phyloP scores from a whole-genome alignment of 176 grass and related monocot species.

The Oryza punctata region DNA sequence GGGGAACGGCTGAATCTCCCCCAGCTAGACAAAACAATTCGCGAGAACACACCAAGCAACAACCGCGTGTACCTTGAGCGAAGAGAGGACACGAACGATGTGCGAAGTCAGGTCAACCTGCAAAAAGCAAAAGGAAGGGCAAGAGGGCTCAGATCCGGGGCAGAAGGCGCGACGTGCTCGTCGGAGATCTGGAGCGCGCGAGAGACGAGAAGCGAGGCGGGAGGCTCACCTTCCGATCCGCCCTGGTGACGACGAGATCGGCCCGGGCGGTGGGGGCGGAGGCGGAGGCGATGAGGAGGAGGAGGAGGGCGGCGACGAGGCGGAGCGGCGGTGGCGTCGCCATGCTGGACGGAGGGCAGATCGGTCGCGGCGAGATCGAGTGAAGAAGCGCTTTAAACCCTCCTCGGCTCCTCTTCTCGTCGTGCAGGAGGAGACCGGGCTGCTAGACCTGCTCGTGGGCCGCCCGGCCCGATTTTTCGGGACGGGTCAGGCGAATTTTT shows the following conservation, averaged over 20 bases:
- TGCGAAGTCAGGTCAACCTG: slow-evolving; percentile 97
- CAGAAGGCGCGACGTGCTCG: background rate
- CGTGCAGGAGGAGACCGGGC: no score
- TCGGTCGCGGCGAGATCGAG: slow-evolving; percentile 36
- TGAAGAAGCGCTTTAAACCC: slow-evolving; percentile 52
- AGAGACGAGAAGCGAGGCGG: background rate
- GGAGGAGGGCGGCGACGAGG: slow-evolving; percentile 16
- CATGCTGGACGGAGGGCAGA: slow-evolving; percentile 48
- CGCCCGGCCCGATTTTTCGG: no score
- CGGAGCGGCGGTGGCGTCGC: slow-evolving; percentile 34
- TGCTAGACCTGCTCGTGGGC: no score
- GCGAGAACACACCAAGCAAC: background rate
- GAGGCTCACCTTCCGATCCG: slow-evolving; percentile 85
- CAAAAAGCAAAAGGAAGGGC: background rate
- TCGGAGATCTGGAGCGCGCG: slow-evolving; percentile 36
- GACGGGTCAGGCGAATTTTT: no score
- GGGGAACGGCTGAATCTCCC: background rate
- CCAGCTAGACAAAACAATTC: background rate
- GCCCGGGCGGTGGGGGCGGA: slow-evolving; percentile 50
- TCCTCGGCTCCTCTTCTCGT: background rate
- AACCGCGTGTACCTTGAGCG: slow-evolving; percentile 68
- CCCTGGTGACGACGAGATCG: slow-evolving; percentile 81
- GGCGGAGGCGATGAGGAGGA: slow-evolving; percentile 22
- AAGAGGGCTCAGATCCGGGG: slow-evolving; percentile 21
- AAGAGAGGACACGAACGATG: slow-evolving; percentile 74